Percentiles rank a stretch among this genome's conserved stretches.
Conservation (phyloP, 2,329 filamentous ascomycete genomes). For the Botrytis aclada region DNA sequence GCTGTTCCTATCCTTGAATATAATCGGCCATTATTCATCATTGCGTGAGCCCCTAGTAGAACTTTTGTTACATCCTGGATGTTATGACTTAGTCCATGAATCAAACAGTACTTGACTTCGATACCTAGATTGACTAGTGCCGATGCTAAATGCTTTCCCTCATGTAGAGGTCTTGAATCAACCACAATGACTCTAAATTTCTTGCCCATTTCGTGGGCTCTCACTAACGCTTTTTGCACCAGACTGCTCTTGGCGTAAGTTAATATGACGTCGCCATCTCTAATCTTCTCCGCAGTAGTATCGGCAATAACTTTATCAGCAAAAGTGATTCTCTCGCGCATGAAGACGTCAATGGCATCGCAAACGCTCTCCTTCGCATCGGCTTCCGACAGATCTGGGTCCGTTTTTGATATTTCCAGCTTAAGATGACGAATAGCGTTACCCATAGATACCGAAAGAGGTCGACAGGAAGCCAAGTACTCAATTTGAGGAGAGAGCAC, state of each 20-base stretch:
- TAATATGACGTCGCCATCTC: slow-evolving; percentile 75
- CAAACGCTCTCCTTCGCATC: slow-evolving; percentile 77
- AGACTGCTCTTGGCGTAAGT: slow-evolving; percentile 85
- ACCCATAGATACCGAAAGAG: slow-evolving; percentile 94
- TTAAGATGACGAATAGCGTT: slow-evolving; percentile 96
- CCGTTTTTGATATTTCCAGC: slow-evolving; percentile 84
- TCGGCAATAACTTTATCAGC: slow-evolving; percentile 83
- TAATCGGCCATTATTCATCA: slow-evolving; percentile 91
- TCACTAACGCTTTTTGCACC: slow-evolving; percentile 76
- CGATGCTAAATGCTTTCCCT: slow-evolving; percentile 69
- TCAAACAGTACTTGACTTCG: slow-evolving; percentile 75
- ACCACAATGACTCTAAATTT: slow-evolving; percentile 81
- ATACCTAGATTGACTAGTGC: slow-evolving; percentile 65
- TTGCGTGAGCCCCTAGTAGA: slow-evolving; percentile 84
- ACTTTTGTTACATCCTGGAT: slow-evolving; percentile 62
- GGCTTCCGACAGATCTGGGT: slow-evolving; percentile 77
- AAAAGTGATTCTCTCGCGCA: slow-evolving; percentile 83
- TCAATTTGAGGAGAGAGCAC: slow-evolving; percentile 93
- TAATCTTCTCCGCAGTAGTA: slow-evolving; percentile 71
- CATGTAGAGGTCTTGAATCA: slow-evolving; percentile 70
- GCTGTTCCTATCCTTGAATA: slow-evolving; percentile 87
- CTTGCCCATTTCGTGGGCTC: slow-evolving; percentile 67
- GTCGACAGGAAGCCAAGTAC: slow-evolving; percentile 88
- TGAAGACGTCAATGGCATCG: slow-evolving; percentile 81
- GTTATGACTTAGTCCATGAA: slow-evolving; percentile 72